These are phyloP conservation scores for Nicotiana attenuata DNA, from an alignment of 257 asterid species.

Conservation along the genomic window DNA sequence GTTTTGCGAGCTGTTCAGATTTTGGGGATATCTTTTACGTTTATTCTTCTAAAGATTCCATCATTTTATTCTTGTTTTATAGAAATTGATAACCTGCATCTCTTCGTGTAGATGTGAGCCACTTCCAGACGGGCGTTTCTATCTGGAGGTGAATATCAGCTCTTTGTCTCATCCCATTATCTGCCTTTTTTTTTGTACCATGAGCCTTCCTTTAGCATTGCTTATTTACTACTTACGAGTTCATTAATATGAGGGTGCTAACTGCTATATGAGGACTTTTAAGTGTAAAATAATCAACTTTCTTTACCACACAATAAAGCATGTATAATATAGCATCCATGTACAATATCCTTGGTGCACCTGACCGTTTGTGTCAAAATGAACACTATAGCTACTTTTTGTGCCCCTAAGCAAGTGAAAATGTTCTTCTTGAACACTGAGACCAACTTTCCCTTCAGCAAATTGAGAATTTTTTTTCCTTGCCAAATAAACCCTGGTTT, in stretches of 20 bases:
- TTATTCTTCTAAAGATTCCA: not conserved
- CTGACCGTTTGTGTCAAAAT: not conserved
- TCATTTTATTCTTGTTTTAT: constrained; percentile 16
- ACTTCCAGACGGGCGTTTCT: constrained; percentile 97
- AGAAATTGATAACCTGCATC: constrained; percentile 19
- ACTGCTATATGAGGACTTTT: not conserved
- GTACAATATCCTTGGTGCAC: not conserved
- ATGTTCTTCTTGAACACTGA: not conserved
- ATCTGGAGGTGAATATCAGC: constrained; percentile 65
- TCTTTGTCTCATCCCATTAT: not conserved
- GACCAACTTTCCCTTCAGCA: not conserved
- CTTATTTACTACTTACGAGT: not conserved
- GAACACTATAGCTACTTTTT: not conserved
- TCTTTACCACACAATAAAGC: not conserved
- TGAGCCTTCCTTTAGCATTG: not conserved
- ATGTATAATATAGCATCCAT: not conserved
- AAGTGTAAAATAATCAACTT: not conserved
- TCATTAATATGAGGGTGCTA: not conserved
- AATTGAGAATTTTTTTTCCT: not conserved
- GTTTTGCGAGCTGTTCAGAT: constrained; percentile 7
- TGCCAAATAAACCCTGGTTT: not conserved
- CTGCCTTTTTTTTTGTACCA: constrained; percentile 1
- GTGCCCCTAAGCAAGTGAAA: not conserved
- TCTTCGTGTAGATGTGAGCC: constrained; percentile 89
- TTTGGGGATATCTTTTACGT: not conserved